These are phyloP conservation scores for Trichoderma lentiforme DNA, from an alignment of 2,329 filamentous ascomycete genomes.

Conservation along the genomic window DNA sequence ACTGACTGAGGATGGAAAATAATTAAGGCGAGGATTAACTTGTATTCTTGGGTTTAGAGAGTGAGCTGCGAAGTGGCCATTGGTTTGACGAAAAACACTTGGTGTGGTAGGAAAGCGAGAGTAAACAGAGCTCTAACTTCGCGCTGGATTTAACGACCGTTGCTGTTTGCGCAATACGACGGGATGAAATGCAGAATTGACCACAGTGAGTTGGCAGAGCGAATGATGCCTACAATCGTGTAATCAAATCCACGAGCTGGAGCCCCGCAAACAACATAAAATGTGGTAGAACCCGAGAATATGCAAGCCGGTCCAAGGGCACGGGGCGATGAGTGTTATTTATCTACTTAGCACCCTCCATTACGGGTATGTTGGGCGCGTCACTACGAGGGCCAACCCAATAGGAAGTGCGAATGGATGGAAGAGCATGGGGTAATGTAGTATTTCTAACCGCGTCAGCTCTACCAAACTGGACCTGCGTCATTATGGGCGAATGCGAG, in stretches of 20 bases:
- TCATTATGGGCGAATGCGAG: background rate
- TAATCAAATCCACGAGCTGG: background rate
- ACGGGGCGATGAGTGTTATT: background rate
- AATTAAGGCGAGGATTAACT: background rate
- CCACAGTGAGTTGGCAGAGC: background rate
- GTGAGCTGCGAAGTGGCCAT: background rate
- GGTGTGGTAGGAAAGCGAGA: background rate
- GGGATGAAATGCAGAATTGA: background rate
- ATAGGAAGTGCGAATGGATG: background rate
- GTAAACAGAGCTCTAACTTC: background rate
- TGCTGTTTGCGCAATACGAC: background rate
- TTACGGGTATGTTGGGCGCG: background rate
- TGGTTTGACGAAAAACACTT: background rate
- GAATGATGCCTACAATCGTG: background rate
- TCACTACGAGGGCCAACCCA: background rate
- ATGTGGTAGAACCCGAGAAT: background rate
- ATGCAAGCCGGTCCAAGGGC: background rate
- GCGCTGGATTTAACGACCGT: background rate
- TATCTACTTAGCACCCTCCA: background rate
- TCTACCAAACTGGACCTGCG: background rate
- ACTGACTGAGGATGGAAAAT: background rate
- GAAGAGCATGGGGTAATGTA: background rate
- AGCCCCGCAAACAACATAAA: background rate
- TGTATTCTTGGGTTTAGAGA: background rate
- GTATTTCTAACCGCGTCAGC: background rate